Base-by-base conservation (phyloP, 305 asterid genomes). In the Rubia peregrina region DNA sequence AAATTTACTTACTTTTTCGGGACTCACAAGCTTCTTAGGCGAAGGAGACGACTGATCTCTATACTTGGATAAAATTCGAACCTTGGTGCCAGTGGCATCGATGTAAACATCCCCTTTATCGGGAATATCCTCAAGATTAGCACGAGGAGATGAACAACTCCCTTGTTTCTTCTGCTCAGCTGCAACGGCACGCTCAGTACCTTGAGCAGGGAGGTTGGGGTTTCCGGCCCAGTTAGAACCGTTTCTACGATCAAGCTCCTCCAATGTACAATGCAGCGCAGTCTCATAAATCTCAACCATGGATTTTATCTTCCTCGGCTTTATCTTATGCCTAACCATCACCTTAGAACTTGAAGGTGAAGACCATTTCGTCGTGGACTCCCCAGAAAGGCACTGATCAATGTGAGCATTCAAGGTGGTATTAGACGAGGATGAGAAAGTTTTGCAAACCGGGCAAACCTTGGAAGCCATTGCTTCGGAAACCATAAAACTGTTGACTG, bases 371-470 rank as follows among this genome's bases (percentile, higher is more conserved):
- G 78, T 40, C 0, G 85, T 44, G 55, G 93, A 76, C 78, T 81
- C 95, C 22, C 85, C 90, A 72, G 98, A 88, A 71, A 94, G 96
- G 69, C 99, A 94, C 68, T 88, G 97, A 78, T 94, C 99, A 6
- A 94, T 94, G 72, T 94, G 99, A 43, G 99, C 99, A 69, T 94
- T 94, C 85, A 94, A 78, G 49, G 99, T 94, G 53, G 99, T 94
- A 86, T 94, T 94, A 11, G 99, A 94, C 33, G 96, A 87, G 22
- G 99, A 94, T 3, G 99, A 83, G 79, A 94, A 94, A 4, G 85
- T 80, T 84, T 87, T 94, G 89, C 99, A 94, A 69, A 94, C 98
- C 19, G 99, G 99, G 81, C 99, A 94, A 49, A 91, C 93, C 81
- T 90, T 87, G 3, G 98, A 86, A 78, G 96, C 87, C 98, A 88